Evolutionary conservation across 2,329 filamentous ascomycete species (phyloP).

Genomic region (Pseudogymnoascus sp.): DNA sequence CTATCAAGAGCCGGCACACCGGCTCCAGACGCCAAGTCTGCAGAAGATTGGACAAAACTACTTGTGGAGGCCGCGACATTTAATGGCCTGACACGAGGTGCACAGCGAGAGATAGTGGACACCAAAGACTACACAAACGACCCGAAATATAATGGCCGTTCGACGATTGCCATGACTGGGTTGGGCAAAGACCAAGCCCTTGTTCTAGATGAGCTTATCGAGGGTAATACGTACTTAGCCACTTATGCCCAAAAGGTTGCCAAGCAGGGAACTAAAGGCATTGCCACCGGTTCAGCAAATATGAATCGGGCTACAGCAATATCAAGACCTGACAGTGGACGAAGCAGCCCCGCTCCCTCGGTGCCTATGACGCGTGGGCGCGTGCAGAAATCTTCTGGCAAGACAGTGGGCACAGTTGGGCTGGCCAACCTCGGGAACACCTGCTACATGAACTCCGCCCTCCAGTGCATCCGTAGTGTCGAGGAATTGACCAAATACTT

Average conservation of each 20-base stretch:
- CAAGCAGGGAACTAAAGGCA: constrained; percentile 20
- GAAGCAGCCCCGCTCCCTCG: constrained; percentile 58
- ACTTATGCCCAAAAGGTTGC: constrained; percentile 34
- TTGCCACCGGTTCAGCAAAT: constrained; percentile 18
- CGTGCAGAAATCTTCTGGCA: constrained; percentile 60
- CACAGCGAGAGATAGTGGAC: constrained; percentile 58
- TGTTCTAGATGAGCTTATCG: constrained; percentile 74
- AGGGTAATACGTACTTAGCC: constrained; percentile 52
- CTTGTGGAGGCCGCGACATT: constrained; percentile 53
- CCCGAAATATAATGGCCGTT: constrained; percentile 68
- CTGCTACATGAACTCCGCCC: constrained; percentile 97
- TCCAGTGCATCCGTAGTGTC: constrained; percentile 90
- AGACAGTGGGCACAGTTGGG: constrained; percentile 70
- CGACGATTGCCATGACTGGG: constrained; percentile 58
- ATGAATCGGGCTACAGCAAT: constrained; percentile 25
- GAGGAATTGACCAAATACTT: constrained; percentile 94
- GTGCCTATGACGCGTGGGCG: constrained; percentile 65
- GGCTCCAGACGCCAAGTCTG: constrained; percentile 17
- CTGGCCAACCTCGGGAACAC: constrained; percentile 91
- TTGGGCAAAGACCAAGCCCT: constrained; percentile 69
- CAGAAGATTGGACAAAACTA: constrained; percentile 35
- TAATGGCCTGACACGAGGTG: constrained; percentile 52
- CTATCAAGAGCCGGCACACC: constrained; percentile 27
- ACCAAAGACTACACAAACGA: constrained; percentile 66
- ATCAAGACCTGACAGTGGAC: constrained; percentile 46